These are phyloP conservation scores for Capsicum chinense DNA, from an alignment of 257 asterid species.

Conservation along the genomic window DNA sequence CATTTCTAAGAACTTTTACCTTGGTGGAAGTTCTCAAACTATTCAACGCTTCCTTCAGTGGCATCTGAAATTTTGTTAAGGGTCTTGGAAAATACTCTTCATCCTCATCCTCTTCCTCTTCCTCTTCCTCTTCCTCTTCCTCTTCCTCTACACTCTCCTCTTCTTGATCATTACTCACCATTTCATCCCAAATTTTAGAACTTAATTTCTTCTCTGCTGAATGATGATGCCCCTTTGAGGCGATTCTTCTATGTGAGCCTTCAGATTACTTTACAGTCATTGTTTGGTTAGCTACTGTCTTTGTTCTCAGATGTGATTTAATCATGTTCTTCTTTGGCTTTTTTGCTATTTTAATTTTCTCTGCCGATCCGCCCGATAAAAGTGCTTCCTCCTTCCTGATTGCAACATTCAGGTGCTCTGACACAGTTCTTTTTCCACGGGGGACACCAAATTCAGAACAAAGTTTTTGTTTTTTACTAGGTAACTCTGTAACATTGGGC, in stretches of 20 bases:
- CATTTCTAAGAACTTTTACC: slow-evolving; percentile 6
- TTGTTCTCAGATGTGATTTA: slow-evolving; percentile 28
- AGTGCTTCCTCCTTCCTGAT: slow-evolving; percentile 26
- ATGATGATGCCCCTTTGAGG: slow-evolving; percentile 20
- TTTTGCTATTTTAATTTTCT: not conserved
- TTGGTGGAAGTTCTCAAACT: slow-evolving; percentile 9
- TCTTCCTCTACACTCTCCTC: not conserved
- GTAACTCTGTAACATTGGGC: slow-evolving; percentile 12
- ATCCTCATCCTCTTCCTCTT: not conserved
- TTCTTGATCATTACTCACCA: slow-evolving; percentile 34
- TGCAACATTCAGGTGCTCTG: slow-evolving; percentile 33
- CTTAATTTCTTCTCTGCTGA: slow-evolving; percentile 33
- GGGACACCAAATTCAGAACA: slow-evolving; percentile 30
- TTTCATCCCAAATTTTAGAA: not conserved
- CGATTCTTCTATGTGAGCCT: slow-evolving; percentile 37
- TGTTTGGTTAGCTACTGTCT: slow-evolving; percentile 33
- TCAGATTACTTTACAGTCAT: slow-evolving; percentile 25
- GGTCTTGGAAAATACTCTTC: slow-evolving; percentile 33
- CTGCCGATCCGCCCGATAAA: slow-evolving; percentile 15
- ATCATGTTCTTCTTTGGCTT: slow-evolving; percentile 20
- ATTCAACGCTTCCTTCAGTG: slow-evolving; percentile 6
- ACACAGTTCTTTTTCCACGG: slow-evolving; percentile 28
- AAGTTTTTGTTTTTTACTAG: not conserved
- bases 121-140: not conserved
- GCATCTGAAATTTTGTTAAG: slow-evolving; percentile 29